A percentile compares a stretch with the other conserved stretches of the same genome.
Evolutionary conservation across 495 filamentous ascomycete species (phyloP).

Genomic region (Lindgomyces ingoldianus): DNA sequence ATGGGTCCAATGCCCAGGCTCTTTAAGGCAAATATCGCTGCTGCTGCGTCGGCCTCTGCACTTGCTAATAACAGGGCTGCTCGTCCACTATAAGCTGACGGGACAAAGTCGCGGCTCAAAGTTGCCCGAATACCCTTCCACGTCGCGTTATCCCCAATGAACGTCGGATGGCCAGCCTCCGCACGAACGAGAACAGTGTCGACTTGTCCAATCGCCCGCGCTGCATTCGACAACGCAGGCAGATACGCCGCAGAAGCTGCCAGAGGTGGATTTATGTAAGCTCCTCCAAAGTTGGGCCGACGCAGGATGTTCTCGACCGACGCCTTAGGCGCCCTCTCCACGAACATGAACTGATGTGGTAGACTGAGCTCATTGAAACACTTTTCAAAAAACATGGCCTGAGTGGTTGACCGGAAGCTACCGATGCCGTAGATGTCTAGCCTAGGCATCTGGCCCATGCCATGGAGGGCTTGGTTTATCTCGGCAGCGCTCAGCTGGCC

Average conservation of each 20-base stretch:
- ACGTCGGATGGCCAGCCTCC: conserved; percentile 40
- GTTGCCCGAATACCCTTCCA: conserved; percentile 84
- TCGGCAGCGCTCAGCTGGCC: conserved; percentile 81
- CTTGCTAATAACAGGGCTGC: conserved; percentile 72
- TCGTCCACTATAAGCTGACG: conserved; percentile 72
- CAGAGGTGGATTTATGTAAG: conserved; percentile 72
- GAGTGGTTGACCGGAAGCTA: conserved; percentile 67
- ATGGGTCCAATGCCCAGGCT: conserved; percentile 74
- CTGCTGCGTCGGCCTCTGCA: conserved; percentile 68
- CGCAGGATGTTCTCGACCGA: conserved; percentile 66
- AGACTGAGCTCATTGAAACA: conserved; percentile 84
- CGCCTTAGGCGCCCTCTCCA: conserved; percentile 66
- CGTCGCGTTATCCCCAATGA: conserved; percentile 75
- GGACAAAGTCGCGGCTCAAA: conserved; percentile 75
- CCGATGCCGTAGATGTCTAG: conserved; percentile 78
- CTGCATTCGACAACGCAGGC: conserved; percentile 68
- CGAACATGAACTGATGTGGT: conserved; percentile 75
- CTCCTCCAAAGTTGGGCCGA: conserved; percentile 74
- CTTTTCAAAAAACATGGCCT: conserved; percentile 83
- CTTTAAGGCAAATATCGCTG: conserved; percentile 73
- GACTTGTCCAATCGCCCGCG: conserved; percentile 71
- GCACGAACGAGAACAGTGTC: conserved; percentile 72
- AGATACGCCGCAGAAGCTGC: conserved; percentile 55
- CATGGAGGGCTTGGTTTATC: conserved; percentile 74
- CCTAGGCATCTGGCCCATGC: conserved; percentile 77